Percentiles rank a stretch among this genome's conserved stretches.
These are phyloP conservation scores for Fusarium pseudograminearum DNA, from an alignment of 2,329 filamentous ascomycete species.

Conservation along the genomic window DNA sequence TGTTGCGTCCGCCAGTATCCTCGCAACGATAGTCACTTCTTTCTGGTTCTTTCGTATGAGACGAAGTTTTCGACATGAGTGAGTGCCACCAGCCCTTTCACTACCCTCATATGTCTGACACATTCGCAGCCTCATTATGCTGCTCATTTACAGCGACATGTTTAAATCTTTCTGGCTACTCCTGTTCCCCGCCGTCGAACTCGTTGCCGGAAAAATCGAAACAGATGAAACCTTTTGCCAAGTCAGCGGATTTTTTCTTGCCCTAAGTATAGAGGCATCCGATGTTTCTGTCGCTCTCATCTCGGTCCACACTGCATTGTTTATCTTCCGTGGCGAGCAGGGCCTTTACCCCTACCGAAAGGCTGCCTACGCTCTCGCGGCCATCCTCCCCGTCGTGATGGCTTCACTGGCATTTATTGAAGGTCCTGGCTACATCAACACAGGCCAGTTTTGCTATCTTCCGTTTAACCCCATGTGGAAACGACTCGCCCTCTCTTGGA, in stretches of 20 bases:
- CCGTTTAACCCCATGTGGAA: slow-evolving; percentile 77
- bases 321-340: slow-evolving; percentile 73
- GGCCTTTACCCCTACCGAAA: slow-evolving; percentile 77
- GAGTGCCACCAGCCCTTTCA: slow-evolving; percentile 46
- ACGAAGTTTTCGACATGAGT: slow-evolving; percentile 75
- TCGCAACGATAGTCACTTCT: slow-evolving; percentile 66
- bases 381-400: slow-evolving; percentile 69
- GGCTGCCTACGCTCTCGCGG: slow-evolving; percentile 68
- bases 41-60: slow-evolving; percentile 82
- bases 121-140: slow-evolving; percentile 73
- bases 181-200: slow-evolving; percentile 70
- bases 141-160: slow-evolving; percentile 78
- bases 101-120: slow-evolving; percentile 13
- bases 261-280: slow-evolving; percentile 75
- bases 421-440: slow-evolving; percentile 67
- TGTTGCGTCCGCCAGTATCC: slow-evolving; percentile 65
- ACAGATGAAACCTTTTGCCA: slow-evolving; percentile 72
- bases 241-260: slow-evolving; percentile 74
- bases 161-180: slow-evolving; percentile 77
- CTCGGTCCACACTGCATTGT: slow-evolving; percentile 77
- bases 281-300: slow-evolving; percentile 80
- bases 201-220: slow-evolving; percentile 63
- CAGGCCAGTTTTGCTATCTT: slow-evolving; percentile 77
- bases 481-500: slow-evolving; percentile 75
- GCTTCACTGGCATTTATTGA: slow-evolving; percentile 74